phyloP scores from a whole-genome alignment of 129 eudicot species.

The Flaveria linearis region DNA sequence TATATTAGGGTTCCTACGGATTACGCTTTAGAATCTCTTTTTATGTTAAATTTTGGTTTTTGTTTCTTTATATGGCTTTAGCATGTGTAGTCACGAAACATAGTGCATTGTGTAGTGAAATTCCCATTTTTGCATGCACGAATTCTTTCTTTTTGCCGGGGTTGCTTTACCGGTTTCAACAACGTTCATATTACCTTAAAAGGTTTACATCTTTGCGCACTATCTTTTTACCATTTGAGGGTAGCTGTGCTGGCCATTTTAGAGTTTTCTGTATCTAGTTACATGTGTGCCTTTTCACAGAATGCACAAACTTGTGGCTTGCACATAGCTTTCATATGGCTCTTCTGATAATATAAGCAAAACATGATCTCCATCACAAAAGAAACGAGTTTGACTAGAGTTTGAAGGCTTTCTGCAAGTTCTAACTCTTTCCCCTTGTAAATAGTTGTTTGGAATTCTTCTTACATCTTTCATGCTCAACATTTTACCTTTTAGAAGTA shows the following conservation, averaged over 20 bases:
- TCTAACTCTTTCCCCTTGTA: not conserved
- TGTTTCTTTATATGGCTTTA: not conserved
- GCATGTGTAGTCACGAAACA: not conserved
- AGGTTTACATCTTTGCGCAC: not conserved
- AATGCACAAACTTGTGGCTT: conserved; percentile 5
- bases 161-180: not conserved
- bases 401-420: not conserved
- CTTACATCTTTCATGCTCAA: not conserved
- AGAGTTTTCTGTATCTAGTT: not conserved
- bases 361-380: not conserved
- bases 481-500: not conserved
- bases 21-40: not conserved
- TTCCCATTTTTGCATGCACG: not conserved
- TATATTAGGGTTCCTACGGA: not conserved
- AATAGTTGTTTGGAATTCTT: not conserved
- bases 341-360: not conserved
- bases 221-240: conserved; percentile 8
- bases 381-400: conserved; percentile 1
- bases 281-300: not conserved
- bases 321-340: not conserved
- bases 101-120: conserved; percentile 1
- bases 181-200: not conserved
- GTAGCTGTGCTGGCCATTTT: not conserved
- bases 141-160: not conserved
- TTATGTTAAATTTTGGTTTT: not conserved